phyloP scores from a whole-genome alignment of 306 rosid species.

The Dalbergia cochinchinensis region DNA sequence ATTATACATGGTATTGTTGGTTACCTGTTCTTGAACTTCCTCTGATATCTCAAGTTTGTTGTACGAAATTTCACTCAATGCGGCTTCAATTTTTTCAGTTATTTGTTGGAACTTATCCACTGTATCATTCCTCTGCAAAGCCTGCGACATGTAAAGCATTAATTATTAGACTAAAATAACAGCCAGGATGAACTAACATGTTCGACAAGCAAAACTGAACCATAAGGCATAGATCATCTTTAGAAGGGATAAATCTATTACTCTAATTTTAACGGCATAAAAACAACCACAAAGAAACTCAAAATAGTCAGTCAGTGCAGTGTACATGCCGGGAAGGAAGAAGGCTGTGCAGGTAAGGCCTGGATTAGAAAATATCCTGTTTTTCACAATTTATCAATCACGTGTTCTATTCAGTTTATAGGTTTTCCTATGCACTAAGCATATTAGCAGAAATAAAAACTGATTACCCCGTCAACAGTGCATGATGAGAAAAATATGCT shows the following conservation, averaged over 20 bases:
- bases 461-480: background rate
- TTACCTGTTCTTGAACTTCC: conserved; percentile 98
- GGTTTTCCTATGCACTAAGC: background rate
- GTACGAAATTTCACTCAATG: conserved; percentile 71
- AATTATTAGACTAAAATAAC: conserved; percentile 30
- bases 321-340: background rate
- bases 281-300: conserved; percentile 12
- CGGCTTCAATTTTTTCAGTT: conserved; percentile 77
- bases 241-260: background rate
- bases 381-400: background rate
- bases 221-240: conserved; percentile 25
- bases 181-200: conserved; percentile 34
- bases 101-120: conserved; percentile 62
- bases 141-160: conserved; percentile 57
- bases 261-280: background rate
- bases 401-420: background rate
- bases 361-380: background rate
- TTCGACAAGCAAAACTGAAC: conserved; percentile 31
- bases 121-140: conserved; percentile 63
- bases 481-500: background rate
- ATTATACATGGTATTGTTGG: conserved; percentile 12
- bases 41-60: conserved; percentile 70
- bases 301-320: conserved; percentile 14
- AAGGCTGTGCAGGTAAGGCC: background rate
- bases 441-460: background rate